Percentiles rank a stretch among this genome's conserved stretches.
These are phyloP conservation scores for Aureobasidium namibiae DNA, from an alignment of 2,329 filamentous ascomycete species.

Conservation along the genomic window DNA sequence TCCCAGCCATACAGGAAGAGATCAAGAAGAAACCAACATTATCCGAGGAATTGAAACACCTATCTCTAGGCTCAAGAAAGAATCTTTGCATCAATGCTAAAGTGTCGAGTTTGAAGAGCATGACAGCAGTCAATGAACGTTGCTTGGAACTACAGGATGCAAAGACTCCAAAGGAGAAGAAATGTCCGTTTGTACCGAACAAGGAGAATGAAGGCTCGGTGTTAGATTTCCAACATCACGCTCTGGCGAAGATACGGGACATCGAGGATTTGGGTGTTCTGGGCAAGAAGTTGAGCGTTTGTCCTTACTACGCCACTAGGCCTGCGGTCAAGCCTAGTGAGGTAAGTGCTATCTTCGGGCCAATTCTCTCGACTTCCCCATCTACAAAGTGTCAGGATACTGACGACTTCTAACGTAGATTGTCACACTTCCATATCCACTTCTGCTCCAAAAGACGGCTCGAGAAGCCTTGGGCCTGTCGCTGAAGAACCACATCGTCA, in stretches of 20 bases:
- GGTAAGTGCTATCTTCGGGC: conserved; percentile 25
- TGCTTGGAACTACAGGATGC: conserved; percentile 85
- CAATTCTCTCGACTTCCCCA: not conserved
- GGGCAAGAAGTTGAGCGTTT: conserved; percentile 71
- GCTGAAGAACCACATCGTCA: conserved; percentile 79
- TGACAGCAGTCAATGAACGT: conserved; percentile 83
- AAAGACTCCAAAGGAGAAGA: conserved; percentile 50
- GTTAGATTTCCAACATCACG: conserved; percentile 75
- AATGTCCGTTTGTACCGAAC: conserved; percentile 70
- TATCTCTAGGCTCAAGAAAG: conserved; percentile 79
- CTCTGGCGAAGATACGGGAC: conserved; percentile 76
- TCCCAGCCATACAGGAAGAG: conserved; percentile 29
- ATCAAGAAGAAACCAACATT: conserved; percentile 19
- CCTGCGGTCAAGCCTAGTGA: conserved; percentile 74
- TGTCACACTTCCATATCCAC: conserved; percentile 82
- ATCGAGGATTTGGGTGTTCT: conserved; percentile 82
- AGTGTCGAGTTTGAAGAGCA: conserved; percentile 60
- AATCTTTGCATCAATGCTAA: conserved; percentile 82
- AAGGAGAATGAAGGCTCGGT: conserved; percentile 64
- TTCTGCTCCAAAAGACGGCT: conserved; percentile 79
- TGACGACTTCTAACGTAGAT: conserved; percentile 42
- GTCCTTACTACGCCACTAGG: conserved; percentile 93
- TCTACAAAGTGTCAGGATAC: not conserved
- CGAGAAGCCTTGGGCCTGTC: conserved; percentile 81
- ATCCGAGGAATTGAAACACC: conserved; percentile 63